A percentile compares a stretch with the other conserved stretches of the same genome.
Evolutionary conservation across 2,329 filamentous ascomycete genomes (phyloP).

Genomic region (Teratosphaeria gauchensis): DNA sequence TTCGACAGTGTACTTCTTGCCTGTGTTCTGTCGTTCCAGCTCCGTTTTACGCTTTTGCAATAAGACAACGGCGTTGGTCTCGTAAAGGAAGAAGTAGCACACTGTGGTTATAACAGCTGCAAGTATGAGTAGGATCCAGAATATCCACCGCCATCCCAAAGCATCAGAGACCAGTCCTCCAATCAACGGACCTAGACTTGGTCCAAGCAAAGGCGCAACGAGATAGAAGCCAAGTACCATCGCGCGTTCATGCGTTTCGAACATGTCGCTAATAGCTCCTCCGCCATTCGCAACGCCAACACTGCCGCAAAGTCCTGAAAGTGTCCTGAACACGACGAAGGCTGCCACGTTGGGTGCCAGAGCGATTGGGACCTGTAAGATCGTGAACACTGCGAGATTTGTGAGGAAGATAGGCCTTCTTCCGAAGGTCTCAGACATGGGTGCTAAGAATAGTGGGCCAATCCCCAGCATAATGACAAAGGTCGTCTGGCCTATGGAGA

Average conservation of each 20-base stretch:
- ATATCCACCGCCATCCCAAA: background rate
- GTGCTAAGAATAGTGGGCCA: slow-evolving; percentile 37
- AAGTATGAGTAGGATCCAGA: background rate
- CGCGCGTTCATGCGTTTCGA: slow-evolving; percentile 33
- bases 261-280: slow-evolving; percentile 42
- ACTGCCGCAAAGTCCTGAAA: slow-evolving; percentile 41
- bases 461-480: slow-evolving; percentile 41
- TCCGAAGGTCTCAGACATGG: slow-evolving; percentile 39
- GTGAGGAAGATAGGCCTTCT: slow-evolving; percentile 33
- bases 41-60: background rate
- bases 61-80: background rate
- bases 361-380: slow-evolving; percentile 38
- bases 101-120: background rate
- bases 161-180: background rate
- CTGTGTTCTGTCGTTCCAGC: background rate
- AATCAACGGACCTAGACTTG: background rate
- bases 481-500: slow-evolving; percentile 39
- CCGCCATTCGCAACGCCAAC: slow-evolving; percentile 43
- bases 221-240: background rate
- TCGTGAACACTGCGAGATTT: slow-evolving; percentile 34
- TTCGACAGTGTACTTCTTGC: background rate
- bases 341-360: slow-evolving; percentile 35
- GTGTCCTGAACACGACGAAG: slow-evolving; percentile 34
- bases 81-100: background rate
- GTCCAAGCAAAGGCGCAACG: background rate